Conservation (phyloP, 2,329 filamentous ascomycete species). For the Paecilomyces niveus region DNA sequence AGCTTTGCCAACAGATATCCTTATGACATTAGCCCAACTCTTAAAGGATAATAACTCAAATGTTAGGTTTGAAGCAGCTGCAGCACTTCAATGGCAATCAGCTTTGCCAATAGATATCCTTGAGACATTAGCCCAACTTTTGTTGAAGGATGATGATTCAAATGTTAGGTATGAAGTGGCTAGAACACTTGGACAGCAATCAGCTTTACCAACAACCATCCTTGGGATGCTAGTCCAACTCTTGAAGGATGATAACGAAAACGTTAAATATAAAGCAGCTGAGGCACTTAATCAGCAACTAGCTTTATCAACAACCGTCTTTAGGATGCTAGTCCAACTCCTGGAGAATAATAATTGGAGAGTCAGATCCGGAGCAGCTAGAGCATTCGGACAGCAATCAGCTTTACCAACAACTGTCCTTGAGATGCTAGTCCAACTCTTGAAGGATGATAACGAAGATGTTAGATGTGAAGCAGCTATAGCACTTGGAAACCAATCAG, state of each 20-base stretch:
- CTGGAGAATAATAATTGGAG: neutral
- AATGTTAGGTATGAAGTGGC: neutral
- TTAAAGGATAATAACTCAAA: no score
- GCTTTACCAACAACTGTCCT: neutral
- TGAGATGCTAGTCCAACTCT: neutral
- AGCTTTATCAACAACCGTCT: neutral
- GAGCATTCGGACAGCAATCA: neutral
- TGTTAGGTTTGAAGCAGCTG: no score
- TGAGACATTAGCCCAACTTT: neutral
- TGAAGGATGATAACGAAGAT: neutral
- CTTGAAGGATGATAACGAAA: neutral
- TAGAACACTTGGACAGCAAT: neutral
- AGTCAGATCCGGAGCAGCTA: neutral
- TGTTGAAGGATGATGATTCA: neutral
- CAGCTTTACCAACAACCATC: neutral
- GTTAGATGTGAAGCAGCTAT: neutral
- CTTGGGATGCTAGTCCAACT: neutral
- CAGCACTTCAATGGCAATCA: no score
- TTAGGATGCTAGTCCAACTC: neutral
- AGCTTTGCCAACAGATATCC: neutral
- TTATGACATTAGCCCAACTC: no score
- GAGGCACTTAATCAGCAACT: neutral
- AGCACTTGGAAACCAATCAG: neutral
- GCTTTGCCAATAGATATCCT: neutral
- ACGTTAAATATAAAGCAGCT: neutral